Evolutionary conservation across 2,329 filamentous ascomycete genomes (phyloP), one percentile per base, ranked within the genome.

Genomic region (Nothomitra cinnamomea): DNA sequence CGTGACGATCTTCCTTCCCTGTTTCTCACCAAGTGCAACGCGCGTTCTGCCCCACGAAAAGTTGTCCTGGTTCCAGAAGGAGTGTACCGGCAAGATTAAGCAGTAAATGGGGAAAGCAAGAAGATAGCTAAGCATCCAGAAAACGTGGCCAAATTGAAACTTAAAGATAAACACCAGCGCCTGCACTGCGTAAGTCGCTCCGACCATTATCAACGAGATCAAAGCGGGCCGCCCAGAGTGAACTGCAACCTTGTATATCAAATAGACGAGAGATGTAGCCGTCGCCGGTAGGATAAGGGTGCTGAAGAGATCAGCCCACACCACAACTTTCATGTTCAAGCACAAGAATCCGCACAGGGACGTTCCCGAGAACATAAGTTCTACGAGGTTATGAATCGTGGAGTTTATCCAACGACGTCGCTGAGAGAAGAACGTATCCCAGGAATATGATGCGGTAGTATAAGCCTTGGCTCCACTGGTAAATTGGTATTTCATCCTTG

Each of bases 391-490:
- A 75, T 98, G 92, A 57, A 98, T 84, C 8, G 92, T 98, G 1
- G 92, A 96, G 71, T 98, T 98, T 68, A 98, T 98, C 92, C 92
- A 98, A 66, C 92, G 85, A 74, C 92, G 88, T 75, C 92, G 83
- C 67, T 98, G 92, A n/a, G 92, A 98, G 32, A 98, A 74, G 61
- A 98, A 71, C 61, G 98, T 87, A 63, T 82, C 85, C 87, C 88
- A 98, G 22, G 84, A 85, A 63, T 96, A 88, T 1, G 92, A 92
- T 0, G 92, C 92, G 42, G 90, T 89, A 1, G 92, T 98, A 63
- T 86, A 82, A 60, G 89, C 94, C 67, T 88, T 92, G 6, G 92
- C 92, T 68, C 95, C 87, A 0, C 88, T 79, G 52, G 95, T 78
- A 66, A 96, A 98, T 69, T 96, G 96, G 76, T 87, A 96, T 0